phyloP scores from a whole-genome alignment of 73 alveolate genomes.

The Tetrahymena elliotti region DNA sequence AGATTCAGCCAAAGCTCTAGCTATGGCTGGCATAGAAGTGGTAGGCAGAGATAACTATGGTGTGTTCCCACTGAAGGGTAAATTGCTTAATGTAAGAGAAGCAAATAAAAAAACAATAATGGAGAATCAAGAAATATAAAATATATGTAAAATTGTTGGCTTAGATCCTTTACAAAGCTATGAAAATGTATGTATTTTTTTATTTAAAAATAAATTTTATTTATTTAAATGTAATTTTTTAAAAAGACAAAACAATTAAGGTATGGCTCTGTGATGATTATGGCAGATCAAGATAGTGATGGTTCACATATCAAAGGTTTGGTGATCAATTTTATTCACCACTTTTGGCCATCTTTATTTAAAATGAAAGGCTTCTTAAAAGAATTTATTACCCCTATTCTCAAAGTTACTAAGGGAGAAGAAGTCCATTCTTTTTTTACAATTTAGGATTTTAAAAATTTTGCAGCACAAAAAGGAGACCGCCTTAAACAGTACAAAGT shows the following conservation, averaged over 20 bases:
- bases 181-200: constrained; percentile 34
- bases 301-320: constrained; percentile 99
- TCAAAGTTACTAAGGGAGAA: constrained; percentile 88
- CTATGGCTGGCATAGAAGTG: constrained; percentile 98
- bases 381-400: constrained; percentile 98
- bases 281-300: constrained; percentile 99
- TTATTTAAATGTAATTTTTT: neutral
- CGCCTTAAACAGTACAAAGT: constrained; percentile 72
- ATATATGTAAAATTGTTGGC: constrained; percentile 95
- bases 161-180: constrained; percentile 88
- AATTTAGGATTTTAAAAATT: constrained; percentile 92
- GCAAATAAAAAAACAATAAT: constrained; percentile 82
- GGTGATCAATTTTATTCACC: constrained; percentile 95
- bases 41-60: constrained; percentile 98
- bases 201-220: neutral
- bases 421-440: constrained; percentile 79
- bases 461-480: constrained; percentile 67
- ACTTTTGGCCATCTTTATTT: constrained; percentile 98
- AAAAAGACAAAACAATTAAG: constrained; percentile 54
- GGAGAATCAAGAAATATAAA: constrained; percentile 94
- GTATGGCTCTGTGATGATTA: constrained; percentile 87
- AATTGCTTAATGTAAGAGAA: constrained; percentile 97
- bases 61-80: constrained; percentile 98
- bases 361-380: constrained; percentile 88
- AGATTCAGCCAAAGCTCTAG: constrained; percentile 99